Conservation (phyloP, 306 rosid species). For the Arachis hypogaea region DNA sequence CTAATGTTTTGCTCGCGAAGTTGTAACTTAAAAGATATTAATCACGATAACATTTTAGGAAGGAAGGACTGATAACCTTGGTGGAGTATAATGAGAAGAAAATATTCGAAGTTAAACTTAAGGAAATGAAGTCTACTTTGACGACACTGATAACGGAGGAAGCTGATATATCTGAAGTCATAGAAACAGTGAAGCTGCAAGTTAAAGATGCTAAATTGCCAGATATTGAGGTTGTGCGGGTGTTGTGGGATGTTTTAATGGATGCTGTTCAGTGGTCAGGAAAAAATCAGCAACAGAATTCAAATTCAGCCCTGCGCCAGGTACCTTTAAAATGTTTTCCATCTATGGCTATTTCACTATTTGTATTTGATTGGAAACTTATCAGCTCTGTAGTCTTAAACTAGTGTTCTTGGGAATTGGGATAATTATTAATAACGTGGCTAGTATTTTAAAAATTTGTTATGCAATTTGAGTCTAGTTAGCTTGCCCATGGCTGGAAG, state of each 20-base stretch:
- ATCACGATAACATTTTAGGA: constrained; percentile 54
- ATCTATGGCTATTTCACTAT: background rate
- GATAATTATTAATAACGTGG: background rate
- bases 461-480: background rate
- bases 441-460: background rate
- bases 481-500: background rate
- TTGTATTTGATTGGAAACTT: constrained; percentile 16
- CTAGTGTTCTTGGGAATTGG: background rate
- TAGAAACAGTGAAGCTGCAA: constrained; percentile 89
- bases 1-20: constrained; percentile 6
- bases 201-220: constrained; percentile 96
- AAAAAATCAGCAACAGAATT: constrained; percentile 99
- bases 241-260: constrained; percentile 97
- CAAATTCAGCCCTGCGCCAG: constrained; percentile 96
- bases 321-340: constrained; percentile 41
- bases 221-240: constrained; percentile 72
- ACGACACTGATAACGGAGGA: constrained; percentile 93
- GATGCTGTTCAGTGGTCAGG: constrained; percentile 99
- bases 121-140: constrained; percentile 93
- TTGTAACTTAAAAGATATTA: constrained; percentile 23
- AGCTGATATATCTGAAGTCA: constrained; percentile 90
- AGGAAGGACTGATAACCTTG: constrained; percentile 87
- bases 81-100: constrained; percentile 98
- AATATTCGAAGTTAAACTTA: constrained; percentile 89
- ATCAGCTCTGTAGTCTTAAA: background rate